Evolutionary conservation across 345 rosid genomes (phyloP).

Genomic region (Aurinia saxatilis): DNA sequence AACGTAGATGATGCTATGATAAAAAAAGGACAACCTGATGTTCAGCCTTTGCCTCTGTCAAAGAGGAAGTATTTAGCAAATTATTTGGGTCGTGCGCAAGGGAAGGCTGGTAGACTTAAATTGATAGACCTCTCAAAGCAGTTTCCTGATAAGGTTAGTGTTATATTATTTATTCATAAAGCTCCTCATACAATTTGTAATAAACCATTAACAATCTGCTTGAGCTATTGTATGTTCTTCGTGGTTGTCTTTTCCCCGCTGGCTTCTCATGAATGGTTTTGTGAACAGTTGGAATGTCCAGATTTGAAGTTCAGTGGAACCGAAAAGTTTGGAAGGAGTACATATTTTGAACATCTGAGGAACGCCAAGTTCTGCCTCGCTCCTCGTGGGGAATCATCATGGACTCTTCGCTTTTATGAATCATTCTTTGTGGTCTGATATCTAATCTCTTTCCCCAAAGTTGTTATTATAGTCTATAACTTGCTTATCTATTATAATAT

Average conservation of each 20-base stretch:
- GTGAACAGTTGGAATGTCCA: conserved; percentile 87
- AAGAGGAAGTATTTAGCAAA: conserved; percentile 79
- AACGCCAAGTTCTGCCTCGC: conserved; percentile 95
- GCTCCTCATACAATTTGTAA: neutral
- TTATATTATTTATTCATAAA: neutral
- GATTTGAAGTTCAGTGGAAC: conserved; percentile 89
- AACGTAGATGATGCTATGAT: conserved; percentile 92
- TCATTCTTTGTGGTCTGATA: conserved; percentile 80
- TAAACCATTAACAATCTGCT: neutral
- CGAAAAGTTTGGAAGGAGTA: conserved; percentile 66
- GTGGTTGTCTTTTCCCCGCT: neutral
- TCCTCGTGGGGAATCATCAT: conserved; percentile 96
- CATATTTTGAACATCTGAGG: conserved; percentile 84
- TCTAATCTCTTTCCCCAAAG: neutral
- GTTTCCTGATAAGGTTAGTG: conserved; percentile 69
- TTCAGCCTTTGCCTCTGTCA: conserved; percentile 70
- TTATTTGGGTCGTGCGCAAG: conserved; percentile 92
- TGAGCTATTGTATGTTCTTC: neutral
- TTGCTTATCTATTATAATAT: neutral
- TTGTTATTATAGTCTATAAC: neutral
- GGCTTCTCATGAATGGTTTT: neutral
- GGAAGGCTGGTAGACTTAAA: conserved; percentile 74
- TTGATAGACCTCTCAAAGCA: conserved; percentile 77
- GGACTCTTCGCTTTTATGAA: conserved; percentile 97
- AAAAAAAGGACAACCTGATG: conserved; percentile 35